phyloP scores from a whole-genome alignment of 371 early-diverging fungal genomes.

The Zopfochytrium polystomum region DNA sequence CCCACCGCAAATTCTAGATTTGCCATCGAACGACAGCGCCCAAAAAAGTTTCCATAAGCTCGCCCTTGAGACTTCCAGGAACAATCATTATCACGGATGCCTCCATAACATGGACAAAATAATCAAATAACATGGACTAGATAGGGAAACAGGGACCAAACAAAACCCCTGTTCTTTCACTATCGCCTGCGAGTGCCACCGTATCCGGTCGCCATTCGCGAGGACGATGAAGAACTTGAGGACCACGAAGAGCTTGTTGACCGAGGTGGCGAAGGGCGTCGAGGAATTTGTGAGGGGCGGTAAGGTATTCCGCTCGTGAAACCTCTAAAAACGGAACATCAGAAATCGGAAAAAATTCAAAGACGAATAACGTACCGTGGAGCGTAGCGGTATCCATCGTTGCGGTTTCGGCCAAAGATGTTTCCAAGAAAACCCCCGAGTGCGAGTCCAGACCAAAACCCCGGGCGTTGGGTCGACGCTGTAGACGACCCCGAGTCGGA shows the following conservation, averaged over 20 bases:
- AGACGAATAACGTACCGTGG: too few relatives aligned
- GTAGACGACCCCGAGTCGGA: conserved; percentile 5
- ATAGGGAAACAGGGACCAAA: too few relatives aligned
- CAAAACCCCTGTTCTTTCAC: too few relatives aligned
- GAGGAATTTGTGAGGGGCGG: neutral
- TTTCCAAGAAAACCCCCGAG: conserved; percentile 31
- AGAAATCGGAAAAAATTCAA: too few relatives aligned
- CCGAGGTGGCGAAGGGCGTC: neutral
- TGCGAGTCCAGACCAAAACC: conserved; percentile 45
- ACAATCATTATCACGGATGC: too few relatives aligned
- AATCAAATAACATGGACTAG: too few relatives aligned
- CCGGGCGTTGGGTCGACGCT: conserved; percentile 27
- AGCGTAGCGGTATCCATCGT: too few relatives aligned
- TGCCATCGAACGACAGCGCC: too few relatives aligned
- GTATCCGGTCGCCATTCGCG: conserved; percentile 13
- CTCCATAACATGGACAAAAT: too few relatives aligned
- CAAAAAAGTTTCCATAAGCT: too few relatives aligned
- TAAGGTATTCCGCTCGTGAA: neutral
- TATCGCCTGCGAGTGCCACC: conserved; percentile 10
- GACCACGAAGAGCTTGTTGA: conserved; percentile 2
- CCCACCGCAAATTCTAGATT: too few relatives aligned
- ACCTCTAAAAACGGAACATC: neutral
- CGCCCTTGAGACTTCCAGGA: too few relatives aligned
- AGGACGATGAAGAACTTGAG: conserved; percentile 13
- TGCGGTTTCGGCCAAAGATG: conserved; percentile 15